Conservation (phyloP, 371 early-diverging fungal genomes). For the Mycotypha africana region DNA sequence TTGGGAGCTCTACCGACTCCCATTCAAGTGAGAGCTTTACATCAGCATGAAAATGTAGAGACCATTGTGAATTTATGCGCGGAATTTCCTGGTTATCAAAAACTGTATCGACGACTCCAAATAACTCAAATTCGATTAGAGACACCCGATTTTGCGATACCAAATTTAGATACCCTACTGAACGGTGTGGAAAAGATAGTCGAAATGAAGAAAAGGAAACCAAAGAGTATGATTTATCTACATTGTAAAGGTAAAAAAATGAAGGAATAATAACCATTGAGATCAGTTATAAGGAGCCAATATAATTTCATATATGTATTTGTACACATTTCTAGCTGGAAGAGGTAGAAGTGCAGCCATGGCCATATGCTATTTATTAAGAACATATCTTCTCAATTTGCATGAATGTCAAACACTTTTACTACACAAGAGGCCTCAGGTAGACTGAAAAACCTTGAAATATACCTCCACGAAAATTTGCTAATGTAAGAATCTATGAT, state of each 20-base stretch:
- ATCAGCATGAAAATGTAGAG: conserved; percentile 19
- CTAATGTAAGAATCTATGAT: background rate
- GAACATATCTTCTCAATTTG: conserved; percentile 23
- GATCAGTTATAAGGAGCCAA: too few relatives aligned
- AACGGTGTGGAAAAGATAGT: conserved; percentile 20
- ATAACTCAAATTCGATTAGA: conserved; percentile 32
- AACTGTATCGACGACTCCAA: conserved; percentile 22
- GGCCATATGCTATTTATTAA: conserved; percentile 36
- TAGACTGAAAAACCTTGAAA: conserved; percentile 6
- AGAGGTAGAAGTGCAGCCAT: conserved; percentile 40
- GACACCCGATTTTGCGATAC: conserved; percentile 38
- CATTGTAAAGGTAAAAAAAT: conserved; percentile 38
- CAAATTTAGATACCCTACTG: conserved; percentile 21
- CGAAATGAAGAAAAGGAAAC: conserved; percentile 6
- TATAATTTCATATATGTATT: background rate
- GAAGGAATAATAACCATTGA: background rate
- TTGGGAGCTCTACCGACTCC: conserved; percentile 47
- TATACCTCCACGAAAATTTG: background rate
- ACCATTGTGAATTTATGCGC: conserved; percentile 36
- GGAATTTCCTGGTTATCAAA: conserved; percentile 40
- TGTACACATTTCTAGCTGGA: conserved; percentile 22
- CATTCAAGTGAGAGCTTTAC: conserved; percentile 25
- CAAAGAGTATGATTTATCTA: conserved; percentile 22
- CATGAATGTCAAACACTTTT: conserved; percentile 24
- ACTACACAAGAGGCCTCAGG: conserved; percentile 30